Evolutionary conservation across 2,329 filamentous ascomycete species (phyloP), one percentile per base, ranked within the genome.

Genomic region (Sclerotiophoma versabilis): DNA sequence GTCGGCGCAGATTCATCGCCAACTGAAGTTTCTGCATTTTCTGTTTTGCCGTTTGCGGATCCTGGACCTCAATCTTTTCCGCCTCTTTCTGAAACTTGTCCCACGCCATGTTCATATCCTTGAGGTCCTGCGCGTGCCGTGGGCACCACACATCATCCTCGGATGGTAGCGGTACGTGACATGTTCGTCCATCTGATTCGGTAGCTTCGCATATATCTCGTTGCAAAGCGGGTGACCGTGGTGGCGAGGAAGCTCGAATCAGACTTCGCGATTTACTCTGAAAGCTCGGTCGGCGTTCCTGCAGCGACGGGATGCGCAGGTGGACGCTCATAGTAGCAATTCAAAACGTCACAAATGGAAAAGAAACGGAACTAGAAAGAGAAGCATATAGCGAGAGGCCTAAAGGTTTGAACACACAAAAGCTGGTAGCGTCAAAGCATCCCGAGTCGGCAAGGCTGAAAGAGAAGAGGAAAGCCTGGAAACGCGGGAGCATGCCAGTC

Each of bases 11-110:
- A 9, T 69, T 62, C 7, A 70, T 54, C 2, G 66, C 59, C 22
- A 60, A 56, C 23, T 63, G 65, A 7, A 70, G 51, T 33, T 68
- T 67, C 9, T 67, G 22, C 2, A 67, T 50, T 37, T 67, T 69
- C 27, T 65, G 58, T 46, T 66, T 66, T 14, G 60, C 65, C 11
- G 53, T 42, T 15, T 62, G 49, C 0, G 58, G 38, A 6, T 48
- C 53, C 2, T 43, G 7, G 0, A 59, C 64, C 14, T 63, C 49
- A 3, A 64, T 44, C 11, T 41, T 57, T n/a, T 69, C 64, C 1
- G 64, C 65, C 9, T 68, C 63, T 12, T 51, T 55, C 4, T 67
- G 56, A 0, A 27, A 34, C 20, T 52, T 54, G 4, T 38, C 39
- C 66, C 68, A 70, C 19, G 45, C 42, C 15, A 42, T 15, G 11